Evolutionary conservation across 257 asterid genomes (phyloP).

Genomic region (Capsicum pubescens): DNA sequence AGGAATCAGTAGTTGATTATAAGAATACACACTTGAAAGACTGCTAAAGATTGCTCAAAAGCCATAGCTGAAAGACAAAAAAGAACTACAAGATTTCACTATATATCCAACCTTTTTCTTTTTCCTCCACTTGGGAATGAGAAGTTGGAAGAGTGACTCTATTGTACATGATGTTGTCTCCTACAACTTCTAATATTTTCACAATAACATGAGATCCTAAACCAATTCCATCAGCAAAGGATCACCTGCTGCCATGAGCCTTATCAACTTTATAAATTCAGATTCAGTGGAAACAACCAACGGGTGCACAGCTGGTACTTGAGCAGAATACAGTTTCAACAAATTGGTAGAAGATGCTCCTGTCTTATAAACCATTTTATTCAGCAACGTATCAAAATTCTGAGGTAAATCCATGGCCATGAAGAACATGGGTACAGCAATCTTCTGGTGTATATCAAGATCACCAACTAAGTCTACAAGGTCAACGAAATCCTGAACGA

Average conservation of each 20-base stretch:
- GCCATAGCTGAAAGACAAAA: not conserved
- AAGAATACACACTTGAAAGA: slow-evolving; percentile 25
- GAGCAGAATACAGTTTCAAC: slow-evolving; percentile 33
- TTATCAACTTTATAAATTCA: slow-evolving; percentile 30
- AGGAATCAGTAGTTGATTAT: not conserved
- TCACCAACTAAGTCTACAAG: slow-evolving; percentile 51
- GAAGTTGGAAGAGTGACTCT: not conserved
- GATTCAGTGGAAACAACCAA: slow-evolving; percentile 35
- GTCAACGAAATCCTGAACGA: slow-evolving; percentile 48
- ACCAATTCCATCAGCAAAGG: slow-evolving; percentile 39
- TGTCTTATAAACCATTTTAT: slow-evolving; percentile 34
- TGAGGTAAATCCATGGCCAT: slow-evolving; percentile 55
- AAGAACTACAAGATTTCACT: not conserved
- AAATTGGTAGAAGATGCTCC: slow-evolving; percentile 15
- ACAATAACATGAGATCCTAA: slow-evolving; percentile 21
- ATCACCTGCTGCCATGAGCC: slow-evolving; percentile 39
- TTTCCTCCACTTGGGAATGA: not conserved
- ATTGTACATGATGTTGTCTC: slow-evolving; percentile 1
- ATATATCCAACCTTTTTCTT: not conserved
- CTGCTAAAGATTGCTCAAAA: not conserved
- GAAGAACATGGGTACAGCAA: slow-evolving; percentile 54
- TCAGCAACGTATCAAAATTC: slow-evolving; percentile 46
- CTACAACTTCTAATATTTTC: slow-evolving; percentile 13
- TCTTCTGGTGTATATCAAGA: slow-evolving; percentile 51
- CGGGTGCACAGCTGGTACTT: slow-evolving; percentile 39